These are phyloP conservation scores for Globisporangium spiculum DNA, from an alignment of 352 stramenopile genomes.

Conservation along the genomic window DNA sequence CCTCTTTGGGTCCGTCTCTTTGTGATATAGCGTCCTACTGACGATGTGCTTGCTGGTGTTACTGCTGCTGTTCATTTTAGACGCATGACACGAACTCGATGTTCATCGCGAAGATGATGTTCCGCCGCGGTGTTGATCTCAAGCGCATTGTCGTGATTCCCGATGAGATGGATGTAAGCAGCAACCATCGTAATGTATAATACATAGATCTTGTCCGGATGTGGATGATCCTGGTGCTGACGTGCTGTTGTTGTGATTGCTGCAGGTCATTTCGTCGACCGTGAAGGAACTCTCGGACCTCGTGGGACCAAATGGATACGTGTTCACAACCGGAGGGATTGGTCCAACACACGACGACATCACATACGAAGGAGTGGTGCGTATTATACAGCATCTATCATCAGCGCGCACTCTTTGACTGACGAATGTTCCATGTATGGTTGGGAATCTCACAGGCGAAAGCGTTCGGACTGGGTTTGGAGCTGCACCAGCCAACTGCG, in stretches of 20 bases:
- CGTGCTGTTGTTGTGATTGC: neutral
- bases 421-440: too few relatives aligned
- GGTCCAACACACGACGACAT: slow-evolving; percentile 87
- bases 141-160: slow-evolving; percentile 76
- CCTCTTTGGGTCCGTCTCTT: neutral
- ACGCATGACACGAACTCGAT: slow-evolving; percentile 86
- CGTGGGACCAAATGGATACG: slow-evolving; percentile 70
- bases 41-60: neutral
- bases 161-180: slow-evolving; percentile 62
- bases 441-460: slow-evolving; percentile 38
- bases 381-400: neutral
- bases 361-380: slow-evolving; percentile 81
- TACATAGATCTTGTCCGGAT: neutral
- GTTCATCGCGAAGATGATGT: slow-evolving; percentile 81
- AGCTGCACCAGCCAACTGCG: slow-evolving; percentile 65
- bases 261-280: slow-evolving; percentile 62
- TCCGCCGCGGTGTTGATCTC: slow-evolving; percentile 73
- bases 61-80: slow-evolving; percentile 22
- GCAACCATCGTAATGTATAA: neutral
- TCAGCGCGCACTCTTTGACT: too few relatives aligned
- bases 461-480: slow-evolving; percentile 65
- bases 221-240: neutral
- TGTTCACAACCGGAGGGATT: slow-evolving; percentile 85
- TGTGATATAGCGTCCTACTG: slow-evolving; percentile 1
- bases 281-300: slow-evolving; percentile 73